Conservation (phyloP, 805 yeast genomes). For the Dipodascopsis tothii region DNA sequence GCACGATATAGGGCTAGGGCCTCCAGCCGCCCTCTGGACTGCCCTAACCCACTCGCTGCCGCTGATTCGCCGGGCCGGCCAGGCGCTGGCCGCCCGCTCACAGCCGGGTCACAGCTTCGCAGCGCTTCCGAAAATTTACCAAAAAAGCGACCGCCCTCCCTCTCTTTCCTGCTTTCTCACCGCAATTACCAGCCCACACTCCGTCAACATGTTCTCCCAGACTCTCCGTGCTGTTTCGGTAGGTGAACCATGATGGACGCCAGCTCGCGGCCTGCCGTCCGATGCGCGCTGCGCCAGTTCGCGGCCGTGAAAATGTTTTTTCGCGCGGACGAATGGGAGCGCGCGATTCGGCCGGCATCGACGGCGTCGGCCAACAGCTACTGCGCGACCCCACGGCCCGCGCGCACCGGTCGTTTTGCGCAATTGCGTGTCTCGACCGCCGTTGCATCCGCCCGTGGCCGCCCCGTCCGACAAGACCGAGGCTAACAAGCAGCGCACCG, state of each 20-base stretch:
- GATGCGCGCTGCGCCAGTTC: background rate
- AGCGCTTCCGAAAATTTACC: no score
- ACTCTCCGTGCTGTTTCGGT: conserved; percentile 18
- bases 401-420: background rate
- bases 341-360: background rate
- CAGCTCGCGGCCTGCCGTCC: background rate
- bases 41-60: no score
- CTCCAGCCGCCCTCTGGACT: no score
- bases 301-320: background rate
- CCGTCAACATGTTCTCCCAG: conserved; percentile 20
- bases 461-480: no score
- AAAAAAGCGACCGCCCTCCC: no score
- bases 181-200: no score
- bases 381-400: background rate
- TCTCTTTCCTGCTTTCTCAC: no score
- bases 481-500: conserved; percentile 15
- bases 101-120: no score
- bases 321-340: background rate
- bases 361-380: background rate
- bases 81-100: no score
- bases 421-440: background rate
- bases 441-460: no score
- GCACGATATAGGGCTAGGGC: no score
- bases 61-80: no score
- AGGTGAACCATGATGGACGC: conserved; percentile 1